Conservation (phyloP, 441 rosid genomes). For the Dalechampia spathulata region DNA sequence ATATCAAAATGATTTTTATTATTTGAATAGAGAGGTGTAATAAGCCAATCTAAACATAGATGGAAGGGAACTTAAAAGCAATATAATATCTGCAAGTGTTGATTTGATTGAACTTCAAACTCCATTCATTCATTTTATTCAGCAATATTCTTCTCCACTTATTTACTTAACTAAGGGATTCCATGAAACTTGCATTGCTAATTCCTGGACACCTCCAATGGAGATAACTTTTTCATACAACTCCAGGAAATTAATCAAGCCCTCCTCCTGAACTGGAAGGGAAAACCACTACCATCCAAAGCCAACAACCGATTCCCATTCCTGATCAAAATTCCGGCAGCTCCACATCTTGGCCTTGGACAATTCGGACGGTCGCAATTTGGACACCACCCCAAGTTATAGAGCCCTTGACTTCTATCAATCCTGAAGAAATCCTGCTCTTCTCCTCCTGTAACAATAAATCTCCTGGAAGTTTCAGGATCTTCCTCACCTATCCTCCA, state of each 20-base stretch:
- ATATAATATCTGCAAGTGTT: too few species aligned
- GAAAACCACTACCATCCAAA: conserved; percentile 14
- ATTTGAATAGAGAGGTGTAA: too few species aligned
- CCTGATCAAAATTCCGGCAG: conserved; percentile 6
- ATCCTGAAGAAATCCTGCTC: neutral
- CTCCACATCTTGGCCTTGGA: conserved; percentile 1
- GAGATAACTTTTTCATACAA: neutral
- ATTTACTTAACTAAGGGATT: neutral
- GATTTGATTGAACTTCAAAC: too few species aligned
- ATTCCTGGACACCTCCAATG: neutral
- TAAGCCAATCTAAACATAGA: too few species aligned
- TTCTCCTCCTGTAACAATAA: neutral
- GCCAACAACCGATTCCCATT: conserved; percentile 7
- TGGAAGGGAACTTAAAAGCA: too few species aligned
- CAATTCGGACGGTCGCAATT: neutral
- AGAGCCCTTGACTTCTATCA: neutral
- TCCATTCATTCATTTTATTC: too few species aligned
- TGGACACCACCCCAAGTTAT: conserved; percentile 12
- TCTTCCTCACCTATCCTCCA: conserved; percentile 10
- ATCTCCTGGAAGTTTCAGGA: conserved; percentile 2
- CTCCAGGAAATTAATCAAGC: neutral
- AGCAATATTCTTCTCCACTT: neutral
- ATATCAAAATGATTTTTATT: too few species aligned
- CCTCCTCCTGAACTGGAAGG: conserved; percentile 9
- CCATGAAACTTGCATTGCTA: too few species aligned